Evolutionary conservation across 768 basidiomycete species (phyloP).

Genomic region (Scleroderma bovista): DNA sequence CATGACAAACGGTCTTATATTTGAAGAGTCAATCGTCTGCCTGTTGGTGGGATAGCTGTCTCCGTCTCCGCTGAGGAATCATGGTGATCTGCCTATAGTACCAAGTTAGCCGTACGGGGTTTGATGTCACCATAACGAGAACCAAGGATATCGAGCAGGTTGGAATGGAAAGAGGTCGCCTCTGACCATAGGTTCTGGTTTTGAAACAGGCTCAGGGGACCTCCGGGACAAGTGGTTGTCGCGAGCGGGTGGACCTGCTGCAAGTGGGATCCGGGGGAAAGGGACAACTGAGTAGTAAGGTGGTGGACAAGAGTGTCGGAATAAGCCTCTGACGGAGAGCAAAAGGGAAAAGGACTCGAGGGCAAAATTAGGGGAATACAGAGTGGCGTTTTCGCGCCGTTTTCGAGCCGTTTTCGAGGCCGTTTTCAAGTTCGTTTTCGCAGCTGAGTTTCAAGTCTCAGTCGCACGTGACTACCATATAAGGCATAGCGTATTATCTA

Average conservation of each 20-base stretch:
- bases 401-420: no score
- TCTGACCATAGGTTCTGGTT: slow-evolving; percentile 51
- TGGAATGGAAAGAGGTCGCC: slow-evolving; percentile 40
- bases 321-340: slow-evolving; percentile 57
- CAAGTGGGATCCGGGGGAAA: slow-evolving; percentile 60
- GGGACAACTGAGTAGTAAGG: slow-evolving; percentile 48
- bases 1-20: slow-evolving; percentile 82
- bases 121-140: slow-evolving; percentile 57
- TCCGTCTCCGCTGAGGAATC: slow-evolving; percentile 43
- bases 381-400: no score
- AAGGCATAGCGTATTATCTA: no score
- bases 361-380: no score
- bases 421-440: no score
- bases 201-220: slow-evolving; percentile 44
- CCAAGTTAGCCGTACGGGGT: slow-evolving; percentile 64
- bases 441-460: no score
- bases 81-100: slow-evolving; percentile 49
- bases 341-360: slow-evolving; percentile 54
- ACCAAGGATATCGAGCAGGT: slow-evolving; percentile 51
- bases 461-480: no score
- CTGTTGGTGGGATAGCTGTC: slow-evolving; percentile 42
- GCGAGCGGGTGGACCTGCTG: slow-evolving; percentile 78
- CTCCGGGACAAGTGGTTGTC: slow-evolving; percentile 46
- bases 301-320: slow-evolving; percentile 48
- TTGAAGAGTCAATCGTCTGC: slow-evolving; percentile 53